These are phyloP conservation scores for Schizochytrium sp. DNA, from an alignment of 108 stramenopile genomes.

Conservation along the genomic window DNA sequence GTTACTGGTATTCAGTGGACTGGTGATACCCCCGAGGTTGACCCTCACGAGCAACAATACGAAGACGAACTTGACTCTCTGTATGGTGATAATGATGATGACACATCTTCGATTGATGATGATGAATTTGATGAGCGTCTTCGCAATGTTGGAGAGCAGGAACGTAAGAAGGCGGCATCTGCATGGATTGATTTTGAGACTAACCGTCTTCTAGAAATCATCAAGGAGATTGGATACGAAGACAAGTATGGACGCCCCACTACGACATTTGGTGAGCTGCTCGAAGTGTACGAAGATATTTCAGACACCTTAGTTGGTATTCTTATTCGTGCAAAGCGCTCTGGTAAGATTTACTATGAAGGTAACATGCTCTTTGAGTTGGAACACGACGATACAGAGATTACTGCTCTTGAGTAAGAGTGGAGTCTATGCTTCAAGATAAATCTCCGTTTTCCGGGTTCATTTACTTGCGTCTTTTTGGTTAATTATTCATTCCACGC, in stretches of 20 bases:
- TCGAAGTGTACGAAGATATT: constrained; percentile 55
- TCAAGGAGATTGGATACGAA: not conserved
- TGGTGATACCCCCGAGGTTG: not conserved
- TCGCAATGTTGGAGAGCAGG: constrained; percentile 33
- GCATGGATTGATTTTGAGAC: constrained; percentile 61
- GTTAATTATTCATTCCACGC: too few relatives aligned
- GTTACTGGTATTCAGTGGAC: not conserved
- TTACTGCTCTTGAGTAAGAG: constrained; percentile 3
- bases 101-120: not conserved
- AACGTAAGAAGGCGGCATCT: constrained; percentile 3
- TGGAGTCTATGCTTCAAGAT: too few relatives aligned
- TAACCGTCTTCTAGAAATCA: constrained; percentile 53
- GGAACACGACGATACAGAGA: constrained; percentile 21
- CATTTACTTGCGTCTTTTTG: too few relatives aligned
- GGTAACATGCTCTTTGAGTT: constrained; percentile 58
- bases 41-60: not conserved
- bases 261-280: constrained; percentile 25
- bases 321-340: constrained; percentile 26
- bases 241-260: constrained; percentile 29
- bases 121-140: constrained; percentile 38
- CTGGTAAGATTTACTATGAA: constrained; percentile 46
- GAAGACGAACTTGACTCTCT: not conserved
- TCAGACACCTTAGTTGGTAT: constrained; percentile 47
- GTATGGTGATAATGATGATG: not conserved
- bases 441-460: too few relatives aligned